Conservation (phyloP, 306 rosid genomes). For the Vigna radiata region DNA sequence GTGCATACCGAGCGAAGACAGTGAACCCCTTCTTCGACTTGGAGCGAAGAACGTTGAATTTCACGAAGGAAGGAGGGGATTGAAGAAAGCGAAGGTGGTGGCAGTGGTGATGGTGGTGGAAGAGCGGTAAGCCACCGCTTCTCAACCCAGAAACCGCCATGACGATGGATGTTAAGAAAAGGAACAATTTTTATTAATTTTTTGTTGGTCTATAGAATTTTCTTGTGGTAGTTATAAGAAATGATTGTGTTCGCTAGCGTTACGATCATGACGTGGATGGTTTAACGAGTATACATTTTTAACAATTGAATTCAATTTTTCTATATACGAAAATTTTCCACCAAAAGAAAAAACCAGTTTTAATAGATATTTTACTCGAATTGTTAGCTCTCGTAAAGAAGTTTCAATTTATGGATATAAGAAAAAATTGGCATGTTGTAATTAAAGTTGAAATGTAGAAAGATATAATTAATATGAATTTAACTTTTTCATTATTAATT, state of each 20-base stretch:
- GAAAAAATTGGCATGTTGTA: no score
- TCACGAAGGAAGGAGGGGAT: constrained; percentile 33
- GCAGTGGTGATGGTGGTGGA: constrained; percentile 51
- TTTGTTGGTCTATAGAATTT: neutral
- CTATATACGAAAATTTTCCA: neutral
- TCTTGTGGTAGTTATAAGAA: neutral
- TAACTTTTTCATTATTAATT: no score
- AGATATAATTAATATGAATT: no score
- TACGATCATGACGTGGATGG: neutral
- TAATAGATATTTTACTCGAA: no score
- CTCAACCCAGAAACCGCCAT: constrained; percentile 78
- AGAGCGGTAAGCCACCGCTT: constrained; percentile 60
- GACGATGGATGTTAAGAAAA: constrained; percentile 12
- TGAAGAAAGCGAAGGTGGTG: constrained; percentile 39
- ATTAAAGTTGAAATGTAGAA: no score
- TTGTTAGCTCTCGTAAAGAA: no score
- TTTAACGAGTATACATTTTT: neutral
- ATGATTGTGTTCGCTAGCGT: neutral
- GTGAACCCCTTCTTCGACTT: constrained; percentile 61
- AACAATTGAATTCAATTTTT: neutral
- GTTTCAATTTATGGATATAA: no score
- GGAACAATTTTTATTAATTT: neutral
- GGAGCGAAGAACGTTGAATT: constrained; percentile 47
- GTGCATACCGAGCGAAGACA: constrained; percentile 77
- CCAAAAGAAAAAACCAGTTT: no score